Conservation (phyloP, 2,329 filamentous ascomycete genomes). For the Xylariaceae sp. region DNA sequence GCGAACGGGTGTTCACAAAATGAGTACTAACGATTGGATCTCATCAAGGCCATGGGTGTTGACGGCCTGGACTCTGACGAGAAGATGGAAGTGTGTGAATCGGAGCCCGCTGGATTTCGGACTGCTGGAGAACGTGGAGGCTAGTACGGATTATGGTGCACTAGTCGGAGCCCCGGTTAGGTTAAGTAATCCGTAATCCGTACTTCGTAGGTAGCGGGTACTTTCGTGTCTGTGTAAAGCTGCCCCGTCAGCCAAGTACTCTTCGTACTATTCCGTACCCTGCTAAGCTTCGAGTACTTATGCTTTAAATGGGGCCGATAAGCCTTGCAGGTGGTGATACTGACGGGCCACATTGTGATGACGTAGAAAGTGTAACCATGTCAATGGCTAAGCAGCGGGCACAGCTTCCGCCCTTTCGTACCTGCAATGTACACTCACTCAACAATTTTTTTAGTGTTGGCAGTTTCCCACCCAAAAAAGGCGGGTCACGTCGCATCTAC, state of each 20-base stretch:
- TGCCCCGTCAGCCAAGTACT: not conserved
- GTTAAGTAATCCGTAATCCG: not conserved
- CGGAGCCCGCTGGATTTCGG: not conserved
- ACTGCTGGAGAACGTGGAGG: not conserved
- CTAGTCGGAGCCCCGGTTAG: too few relatives aligned
- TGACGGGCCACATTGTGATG: slow-evolving; percentile 13
- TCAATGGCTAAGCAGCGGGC: not conserved
- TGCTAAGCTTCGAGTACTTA: not conserved
- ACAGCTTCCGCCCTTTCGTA: not conserved
- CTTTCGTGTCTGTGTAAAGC: not conserved
- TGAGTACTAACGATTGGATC: slow-evolving; percentile 3
- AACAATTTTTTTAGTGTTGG: slow-evolving; percentile 5
- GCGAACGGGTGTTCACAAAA: not conserved
- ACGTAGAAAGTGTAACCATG: slow-evolving; percentile 1
- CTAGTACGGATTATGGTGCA: not conserved
- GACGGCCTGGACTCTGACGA: not conserved
- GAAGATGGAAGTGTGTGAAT: not conserved
- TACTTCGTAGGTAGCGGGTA: not conserved
- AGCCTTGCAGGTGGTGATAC: not conserved
- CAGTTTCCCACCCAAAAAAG: not conserved
- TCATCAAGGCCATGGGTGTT: slow-evolving; percentile 9
- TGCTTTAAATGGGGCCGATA: slow-evolving; percentile 5
- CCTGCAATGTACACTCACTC: not conserved
- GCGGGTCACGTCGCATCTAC: not conserved
- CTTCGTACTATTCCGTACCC: not conserved